phyloP scores from a whole-genome alignment of 208 protist genomes.

The Wallacemonas sp. region DNA sequence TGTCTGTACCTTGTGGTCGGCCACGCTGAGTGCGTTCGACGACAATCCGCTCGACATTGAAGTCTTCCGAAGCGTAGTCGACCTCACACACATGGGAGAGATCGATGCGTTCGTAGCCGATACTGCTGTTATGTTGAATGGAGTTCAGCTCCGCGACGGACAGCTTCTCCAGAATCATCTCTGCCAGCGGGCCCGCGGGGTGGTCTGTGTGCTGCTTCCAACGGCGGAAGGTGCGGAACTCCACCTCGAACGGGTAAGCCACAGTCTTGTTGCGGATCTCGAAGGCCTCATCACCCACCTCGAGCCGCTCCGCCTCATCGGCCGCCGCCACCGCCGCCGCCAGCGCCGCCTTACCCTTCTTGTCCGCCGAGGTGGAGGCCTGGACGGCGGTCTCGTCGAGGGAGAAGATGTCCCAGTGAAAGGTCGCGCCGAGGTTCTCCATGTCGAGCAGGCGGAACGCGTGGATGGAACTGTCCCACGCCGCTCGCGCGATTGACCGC shows the following conservation, averaged over 20 bases:
- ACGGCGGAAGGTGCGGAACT: conserved; percentile 75
- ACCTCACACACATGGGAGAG: conserved; percentile 76
- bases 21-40: conserved; percentile 81
- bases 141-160: conserved; percentile 79
- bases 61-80: conserved; percentile 77
- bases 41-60: conserved; percentile 84
- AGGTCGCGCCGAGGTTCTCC: conserved; percentile 75
- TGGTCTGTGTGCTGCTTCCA: conserved; percentile 79
- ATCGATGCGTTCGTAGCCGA: conserved; percentile 81
- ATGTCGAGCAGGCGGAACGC: conserved; percentile 79
- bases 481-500: conserved; percentile 67
- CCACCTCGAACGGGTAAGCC: conserved; percentile 84
- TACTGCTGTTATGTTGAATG: conserved; percentile 71
- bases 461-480: conserved; percentile 75
- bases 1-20: conserved; percentile 60
- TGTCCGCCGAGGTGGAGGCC: background rate
- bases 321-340: conserved; percentile 3
- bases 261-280: conserved; percentile 74
- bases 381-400: conserved; percentile 66
- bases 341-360: conserved; percentile 1
- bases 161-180: conserved; percentile 82
- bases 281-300: conserved; percentile 16
- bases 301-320: conserved; percentile 8
- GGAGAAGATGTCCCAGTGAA: conserved; percentile 86
- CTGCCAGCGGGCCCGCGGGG: conserved; percentile 59